Evolutionary conservation across 805 yeast genomes (phyloP), one percentile per base, ranked within the genome.

Genomic region (Isabelozyma heimii): DNA sequence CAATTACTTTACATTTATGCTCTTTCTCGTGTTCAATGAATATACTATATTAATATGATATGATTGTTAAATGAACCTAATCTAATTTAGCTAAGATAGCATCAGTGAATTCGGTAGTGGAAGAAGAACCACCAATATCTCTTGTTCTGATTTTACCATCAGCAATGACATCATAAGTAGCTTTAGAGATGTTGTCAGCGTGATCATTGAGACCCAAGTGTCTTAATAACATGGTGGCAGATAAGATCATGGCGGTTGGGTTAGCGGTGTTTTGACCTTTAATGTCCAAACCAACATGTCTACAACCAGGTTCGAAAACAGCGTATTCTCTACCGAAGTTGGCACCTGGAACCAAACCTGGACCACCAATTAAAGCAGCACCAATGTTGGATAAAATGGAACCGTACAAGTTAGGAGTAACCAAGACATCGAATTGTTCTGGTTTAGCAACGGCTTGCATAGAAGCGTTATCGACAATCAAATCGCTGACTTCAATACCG

Each of bases 391-490:
- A 91, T 66, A 92, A 78, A 66, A 92, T 92, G 66, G 97, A 87
- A 77, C 99, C 99, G 82, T 92, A 92, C 78, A 92, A 82, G 81
- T 94, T 91, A 60, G 99, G 99, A 57, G 97, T 90, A 56, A 94
- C 98, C 76, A 92, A 81, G 49, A 94, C 97, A 70, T 94, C 98
- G 66, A 92, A 92, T 79, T 92, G 98, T 75, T 92, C 97, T 60
- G 98, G 98, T 75, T 87, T 82, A 51, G 98, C 91, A 55, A 92
- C 99, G 51, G 97, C 97, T 80, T 92, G 98, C 99, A 92, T 94
- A 53, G 97, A 90, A 53, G 98, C 97, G 70, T 92, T 92, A 76
- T 92, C 99, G 61, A 92, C 98, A 75, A 92, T 94, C 83, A 94
- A 89, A 73, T 91, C 96, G 72, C 84, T 85, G 60, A 85, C 89